A percentile compares a stretch with the other conserved stretches of the same genome.
These are phyloP conservation scores for Potentilla sterilis DNA, from an alignment of 306 rosid genomes.

Conservation along the genomic window DNA sequence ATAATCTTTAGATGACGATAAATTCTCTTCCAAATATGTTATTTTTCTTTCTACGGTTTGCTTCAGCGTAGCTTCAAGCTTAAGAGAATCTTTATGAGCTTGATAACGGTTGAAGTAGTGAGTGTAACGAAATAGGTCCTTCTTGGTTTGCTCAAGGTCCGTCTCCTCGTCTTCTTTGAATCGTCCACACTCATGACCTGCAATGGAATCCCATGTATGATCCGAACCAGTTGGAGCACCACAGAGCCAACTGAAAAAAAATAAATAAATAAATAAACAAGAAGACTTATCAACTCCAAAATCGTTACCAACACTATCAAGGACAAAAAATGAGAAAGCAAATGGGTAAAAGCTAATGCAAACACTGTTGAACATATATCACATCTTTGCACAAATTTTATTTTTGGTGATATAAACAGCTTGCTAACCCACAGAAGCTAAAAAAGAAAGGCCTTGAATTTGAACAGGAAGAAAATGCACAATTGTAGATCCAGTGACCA, in stretches of 20 bases:
- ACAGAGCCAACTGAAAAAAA: constrained; percentile 41
- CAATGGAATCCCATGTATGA: constrained; percentile 24
- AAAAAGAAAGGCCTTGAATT: background rate
- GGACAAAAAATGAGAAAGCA: background rate
- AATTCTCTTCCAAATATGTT: constrained; percentile 19
- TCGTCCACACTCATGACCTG: constrained; percentile 38
- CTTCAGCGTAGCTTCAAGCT: constrained; percentile 30
- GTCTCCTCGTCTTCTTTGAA: constrained; percentile 25
- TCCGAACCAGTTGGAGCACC: constrained; percentile 31
- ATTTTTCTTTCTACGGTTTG: constrained; percentile 19
- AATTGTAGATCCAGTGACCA: constrained; percentile 1
- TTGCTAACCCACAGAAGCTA: background rate
- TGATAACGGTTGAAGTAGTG: constrained; percentile 34
- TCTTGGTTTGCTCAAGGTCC: constrained; percentile 28
- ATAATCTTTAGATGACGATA: constrained; percentile 3
- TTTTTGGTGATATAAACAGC: background rate
- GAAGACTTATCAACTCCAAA: background rate
- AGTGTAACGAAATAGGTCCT: constrained; percentile 30
- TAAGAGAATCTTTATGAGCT: constrained; percentile 37
- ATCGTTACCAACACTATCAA: background rate
- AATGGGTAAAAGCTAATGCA: background rate
- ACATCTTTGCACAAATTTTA: background rate
- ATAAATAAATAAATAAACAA: background rate
- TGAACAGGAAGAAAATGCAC: background rate
- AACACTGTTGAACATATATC: background rate